Percentiles rank a stretch among this genome's conserved stretches.
phyloP scores from a whole-genome alignment of 306 rosid genomes.

The Gleditsia sinensis region DNA sequence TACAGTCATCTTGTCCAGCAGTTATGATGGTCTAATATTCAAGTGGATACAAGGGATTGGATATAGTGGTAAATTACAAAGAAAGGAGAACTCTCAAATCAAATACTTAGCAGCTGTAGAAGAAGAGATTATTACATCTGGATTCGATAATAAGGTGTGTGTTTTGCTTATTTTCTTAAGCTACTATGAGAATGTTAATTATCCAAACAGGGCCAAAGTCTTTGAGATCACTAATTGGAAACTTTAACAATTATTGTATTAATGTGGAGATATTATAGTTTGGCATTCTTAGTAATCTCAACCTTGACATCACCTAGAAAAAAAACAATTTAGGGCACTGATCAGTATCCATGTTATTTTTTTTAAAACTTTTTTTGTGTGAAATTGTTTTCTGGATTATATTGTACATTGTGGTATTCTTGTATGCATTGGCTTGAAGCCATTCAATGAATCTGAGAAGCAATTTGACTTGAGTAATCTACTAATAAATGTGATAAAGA shows the following conservation, averaged over 20 bases:
- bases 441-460: neutral
- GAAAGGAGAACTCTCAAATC: constrained; percentile 86
- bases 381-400: neutral
- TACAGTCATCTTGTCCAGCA: constrained; percentile 72
- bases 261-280: neutral
- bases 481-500: neutral
- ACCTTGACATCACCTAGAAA: constrained; percentile 4
- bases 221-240: constrained; percentile 17
- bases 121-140: constrained; percentile 79
- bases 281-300: constrained; percentile 1
- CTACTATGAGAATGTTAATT: constrained; percentile 25
- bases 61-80: constrained; percentile 75
- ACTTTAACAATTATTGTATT: neutral
- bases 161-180: constrained; percentile 20
- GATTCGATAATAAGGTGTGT: constrained; percentile 83
- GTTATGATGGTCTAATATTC: constrained; percentile 89
- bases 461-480: too few relatives aligned
- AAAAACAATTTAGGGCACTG: neutral
- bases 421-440: neutral
- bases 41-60: constrained; percentile 95
- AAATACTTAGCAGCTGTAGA: constrained; percentile 80
- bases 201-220: neutral
- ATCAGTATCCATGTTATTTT: constrained; percentile 11
- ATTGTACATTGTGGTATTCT: constrained; percentile 17
- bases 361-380: neutral